Conservation (phyloP, 768 basidiomycete genomes). For the Cyathus striatus region DNA sequence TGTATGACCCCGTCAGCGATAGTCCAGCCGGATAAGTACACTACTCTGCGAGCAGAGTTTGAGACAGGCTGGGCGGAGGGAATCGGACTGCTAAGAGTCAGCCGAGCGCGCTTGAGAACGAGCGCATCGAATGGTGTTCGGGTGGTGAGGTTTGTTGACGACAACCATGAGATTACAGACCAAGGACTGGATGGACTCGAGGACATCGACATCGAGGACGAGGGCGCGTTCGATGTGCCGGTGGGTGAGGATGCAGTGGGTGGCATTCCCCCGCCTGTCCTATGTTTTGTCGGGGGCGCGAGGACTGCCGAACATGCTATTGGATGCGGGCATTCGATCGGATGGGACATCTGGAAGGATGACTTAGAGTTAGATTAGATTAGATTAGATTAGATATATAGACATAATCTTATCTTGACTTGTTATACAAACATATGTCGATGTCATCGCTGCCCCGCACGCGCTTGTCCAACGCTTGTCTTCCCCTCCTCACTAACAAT, state of each 20-base stretch:
- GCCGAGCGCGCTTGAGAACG: slow-evolving; percentile 36
- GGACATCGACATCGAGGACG: slow-evolving; percentile 24
- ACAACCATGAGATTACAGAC: slow-evolving; percentile 11
- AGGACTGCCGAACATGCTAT: slow-evolving; percentile 22
- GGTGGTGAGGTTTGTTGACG: slow-evolving; percentile 34
- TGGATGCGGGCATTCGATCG: slow-evolving; percentile 36
- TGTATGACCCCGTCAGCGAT: slow-evolving; percentile 32
- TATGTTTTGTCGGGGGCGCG: slow-evolving; percentile 34
- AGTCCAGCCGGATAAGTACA: slow-evolving; percentile 27
- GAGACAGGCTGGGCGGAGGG: slow-evolving; percentile 62
- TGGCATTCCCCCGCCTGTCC: slow-evolving; percentile 21
- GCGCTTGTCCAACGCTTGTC: not conserved
- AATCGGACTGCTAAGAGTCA: slow-evolving; percentile 44
- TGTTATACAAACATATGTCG: not conserved
- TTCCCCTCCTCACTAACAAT: not conserved
- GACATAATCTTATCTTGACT: not conserved
- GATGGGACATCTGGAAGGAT: slow-evolving; percentile 27
- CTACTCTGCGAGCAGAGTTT: slow-evolving; percentile 45
- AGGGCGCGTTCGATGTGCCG: slow-evolving; percentile 19
- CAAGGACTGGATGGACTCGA: slow-evolving; percentile 31
- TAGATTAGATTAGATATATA: slow-evolving; percentile 2
- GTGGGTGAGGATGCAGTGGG: slow-evolving; percentile 6
- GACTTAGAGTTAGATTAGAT: slow-evolving; percentile 8
- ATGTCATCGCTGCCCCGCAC: not conserved
- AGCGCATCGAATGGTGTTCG: slow-evolving; percentile 42